phyloP scores from a whole-genome alignment of 1,284 basidiomycete genomes.

The Albatrellus sp. region DNA sequence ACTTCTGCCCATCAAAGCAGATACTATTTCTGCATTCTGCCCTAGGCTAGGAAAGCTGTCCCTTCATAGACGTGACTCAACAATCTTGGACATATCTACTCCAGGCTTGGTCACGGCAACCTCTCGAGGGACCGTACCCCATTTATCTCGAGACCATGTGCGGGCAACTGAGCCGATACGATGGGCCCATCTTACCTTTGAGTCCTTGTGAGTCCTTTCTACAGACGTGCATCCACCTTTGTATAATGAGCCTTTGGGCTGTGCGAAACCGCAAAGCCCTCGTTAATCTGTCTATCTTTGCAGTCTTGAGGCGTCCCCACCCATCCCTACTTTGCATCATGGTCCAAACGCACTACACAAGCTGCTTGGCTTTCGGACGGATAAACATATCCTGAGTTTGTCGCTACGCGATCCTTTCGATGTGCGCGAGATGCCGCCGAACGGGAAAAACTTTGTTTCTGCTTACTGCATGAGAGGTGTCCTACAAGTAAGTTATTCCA shows the following conservation, averaged over 20 bases:
- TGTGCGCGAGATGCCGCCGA: conserved; percentile 53
- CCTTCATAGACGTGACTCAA: conserved; percentile 9
- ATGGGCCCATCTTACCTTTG: conserved; percentile 63
- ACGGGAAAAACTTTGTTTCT: conserved; percentile 43
- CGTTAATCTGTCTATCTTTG: background rate
- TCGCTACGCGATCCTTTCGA: conserved; percentile 57
- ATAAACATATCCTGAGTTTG: conserved; percentile 42
- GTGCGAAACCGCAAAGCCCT: background rate
- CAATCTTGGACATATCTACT: conserved; percentile 32
- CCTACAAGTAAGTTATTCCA: conserved; percentile 37
- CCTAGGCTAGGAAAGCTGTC: conserved; percentile 13
- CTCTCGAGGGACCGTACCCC: conserved; percentile 61
- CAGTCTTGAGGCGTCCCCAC: conserved; percentile 46
- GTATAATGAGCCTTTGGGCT: background rate
- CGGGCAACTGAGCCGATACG: conserved; percentile 32
- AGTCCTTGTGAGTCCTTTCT: conserved; percentile 61
- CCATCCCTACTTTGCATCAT: conserved; percentile 40
- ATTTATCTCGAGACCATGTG: conserved; percentile 58
- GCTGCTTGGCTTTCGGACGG: conserved; percentile 41
- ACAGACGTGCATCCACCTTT: background rate
- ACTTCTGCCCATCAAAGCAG: no score
- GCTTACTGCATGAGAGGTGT: conserved; percentile 58
- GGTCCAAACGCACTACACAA: conserved; percentile 41
- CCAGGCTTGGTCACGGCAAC: conserved; percentile 51
- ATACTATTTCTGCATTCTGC: conserved; percentile 4